A percentile compares a stretch with the other conserved stretches of the same genome.
Evolutionary conservation across 2,329 filamentous ascomycete species (phyloP).

Genomic region (Chrysoporthe cubensis): DNA sequence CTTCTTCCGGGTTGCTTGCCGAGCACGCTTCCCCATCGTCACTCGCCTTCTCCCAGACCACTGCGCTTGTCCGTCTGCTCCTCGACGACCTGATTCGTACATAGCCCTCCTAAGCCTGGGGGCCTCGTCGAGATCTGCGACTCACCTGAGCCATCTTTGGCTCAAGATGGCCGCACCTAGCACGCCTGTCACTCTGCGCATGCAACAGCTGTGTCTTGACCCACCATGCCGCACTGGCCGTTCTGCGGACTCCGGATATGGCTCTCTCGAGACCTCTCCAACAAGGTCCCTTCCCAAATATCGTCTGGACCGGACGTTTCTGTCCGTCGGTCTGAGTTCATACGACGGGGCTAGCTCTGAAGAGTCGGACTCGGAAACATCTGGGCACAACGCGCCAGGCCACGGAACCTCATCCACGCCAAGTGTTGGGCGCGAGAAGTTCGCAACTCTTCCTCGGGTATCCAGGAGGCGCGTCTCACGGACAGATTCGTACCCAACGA

Average conservation of each 20-base stretch:
- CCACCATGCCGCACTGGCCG: slow-evolving; percentile 16
- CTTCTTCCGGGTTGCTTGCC: not conserved
- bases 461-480: slow-evolving; percentile 21
- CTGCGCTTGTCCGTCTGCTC: not conserved
- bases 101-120: no score
- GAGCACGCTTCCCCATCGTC: not conserved
- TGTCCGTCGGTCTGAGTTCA: slow-evolving; percentile 14
- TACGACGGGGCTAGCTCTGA: slow-evolving; percentile 28
- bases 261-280: slow-evolving; percentile 25
- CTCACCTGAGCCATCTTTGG: not conserved
- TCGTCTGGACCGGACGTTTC: slow-evolving; percentile 1
- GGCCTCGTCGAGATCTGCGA: not conserved
- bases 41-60: not conserved
- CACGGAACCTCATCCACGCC: not conserved
- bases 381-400: not conserved
- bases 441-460: slow-evolving; percentile 19
- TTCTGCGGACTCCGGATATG: slow-evolving; percentile 29
- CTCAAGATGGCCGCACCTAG: slow-evolving; percentile 15
- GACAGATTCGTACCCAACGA: slow-evolving; percentile 20
- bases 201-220: slow-evolving; percentile 10
- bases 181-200: slow-evolving; percentile 18
- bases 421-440: not conserved
- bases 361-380: slow-evolving; percentile 6
- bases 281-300: not conserved
- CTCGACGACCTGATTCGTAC: not conserved